These are phyloP conservation scores for Cucurbita moschata DNA, from an alignment of 306 rosid genomes.

Conservation along the genomic window DNA sequence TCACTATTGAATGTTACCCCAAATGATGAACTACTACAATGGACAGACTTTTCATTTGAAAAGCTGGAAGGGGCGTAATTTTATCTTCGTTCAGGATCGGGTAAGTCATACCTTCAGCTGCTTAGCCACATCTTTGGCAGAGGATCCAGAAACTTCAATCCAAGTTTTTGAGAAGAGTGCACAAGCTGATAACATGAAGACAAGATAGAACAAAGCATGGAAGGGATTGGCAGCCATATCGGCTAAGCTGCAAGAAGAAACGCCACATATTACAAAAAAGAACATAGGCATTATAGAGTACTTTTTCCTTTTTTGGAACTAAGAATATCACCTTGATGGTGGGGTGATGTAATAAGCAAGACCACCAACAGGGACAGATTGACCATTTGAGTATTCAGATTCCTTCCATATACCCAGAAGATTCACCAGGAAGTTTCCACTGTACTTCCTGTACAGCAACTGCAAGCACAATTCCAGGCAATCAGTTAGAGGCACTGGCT, in stretches of 20 bases:
- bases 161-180: constrained; percentile 24
- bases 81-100: neutral
- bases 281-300: neutral
- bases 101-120: constrained; percentile 13
- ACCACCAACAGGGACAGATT: constrained; percentile 11
- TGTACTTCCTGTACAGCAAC: constrained; percentile 18
- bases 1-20: neutral
- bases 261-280: neutral
- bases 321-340: constrained; percentile 14
- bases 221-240: constrained; percentile 25
- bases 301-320: neutral
- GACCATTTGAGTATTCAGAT: constrained; percentile 19
- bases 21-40: neutral
- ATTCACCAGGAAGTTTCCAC: constrained; percentile 14
- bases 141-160: constrained; percentile 24
- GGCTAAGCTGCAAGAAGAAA: constrained; percentile 13
- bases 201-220: constrained; percentile 20
- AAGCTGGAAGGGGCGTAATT: no score
- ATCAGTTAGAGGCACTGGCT: neutral
- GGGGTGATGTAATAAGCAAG: constrained; percentile 16
- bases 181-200: constrained; percentile 22
- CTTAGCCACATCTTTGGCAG: constrained; percentile 21
- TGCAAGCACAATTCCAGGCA: neutral
- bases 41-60: neutral
- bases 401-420: constrained; percentile 14